phyloP scores from a whole-genome alignment of 1,284 basidiomycete species.

The Papiliotrema nemorosa region DNA sequence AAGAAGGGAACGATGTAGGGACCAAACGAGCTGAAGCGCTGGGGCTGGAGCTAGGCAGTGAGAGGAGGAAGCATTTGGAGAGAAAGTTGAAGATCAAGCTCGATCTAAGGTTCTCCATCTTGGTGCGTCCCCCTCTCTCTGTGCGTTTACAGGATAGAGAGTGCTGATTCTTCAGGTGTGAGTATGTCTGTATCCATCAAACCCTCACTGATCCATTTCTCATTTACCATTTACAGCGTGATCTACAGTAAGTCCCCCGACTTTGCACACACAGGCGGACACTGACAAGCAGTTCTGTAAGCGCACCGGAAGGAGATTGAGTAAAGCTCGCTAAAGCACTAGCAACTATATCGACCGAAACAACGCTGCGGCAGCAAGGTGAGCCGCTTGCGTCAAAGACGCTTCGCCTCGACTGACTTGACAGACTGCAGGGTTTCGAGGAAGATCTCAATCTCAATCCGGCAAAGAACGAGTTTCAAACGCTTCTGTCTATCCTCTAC shows the following conservation, averaged over 20 bases:
- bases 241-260: too few species aligned
- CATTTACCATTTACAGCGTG: too few species aligned
- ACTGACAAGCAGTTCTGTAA: too few species aligned
- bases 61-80: conserved; percentile 2
- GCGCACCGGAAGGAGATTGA: too few species aligned
- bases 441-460: conserved; percentile 29
- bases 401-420: not conserved
- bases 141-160: not conserved
- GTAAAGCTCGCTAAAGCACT: too few species aligned
- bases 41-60: not conserved
- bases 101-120: conserved; percentile 37
- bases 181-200: not conserved
- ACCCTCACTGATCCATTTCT: too few species aligned
- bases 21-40: not conserved
- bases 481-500: conserved; percentile 37
- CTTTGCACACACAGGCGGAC: too few species aligned
- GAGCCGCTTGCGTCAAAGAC: not conserved
- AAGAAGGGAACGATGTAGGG: not conserved
- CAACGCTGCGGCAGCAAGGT: conserved; percentile 34
- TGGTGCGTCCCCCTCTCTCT: conserved; percentile 20
- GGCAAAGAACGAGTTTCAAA: conserved; percentile 24
- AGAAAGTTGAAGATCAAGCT: conserved; percentile 36
- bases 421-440: conserved; percentile 32
- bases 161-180: not conserved
- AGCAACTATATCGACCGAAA: conserved; percentile 40